A percentile compares a stretch with the other conserved stretches of the same genome.
Evolutionary conservation across 768 basidiomycete genomes (phyloP).

Genomic region (Dictyophora rubrovolvata): DNA sequence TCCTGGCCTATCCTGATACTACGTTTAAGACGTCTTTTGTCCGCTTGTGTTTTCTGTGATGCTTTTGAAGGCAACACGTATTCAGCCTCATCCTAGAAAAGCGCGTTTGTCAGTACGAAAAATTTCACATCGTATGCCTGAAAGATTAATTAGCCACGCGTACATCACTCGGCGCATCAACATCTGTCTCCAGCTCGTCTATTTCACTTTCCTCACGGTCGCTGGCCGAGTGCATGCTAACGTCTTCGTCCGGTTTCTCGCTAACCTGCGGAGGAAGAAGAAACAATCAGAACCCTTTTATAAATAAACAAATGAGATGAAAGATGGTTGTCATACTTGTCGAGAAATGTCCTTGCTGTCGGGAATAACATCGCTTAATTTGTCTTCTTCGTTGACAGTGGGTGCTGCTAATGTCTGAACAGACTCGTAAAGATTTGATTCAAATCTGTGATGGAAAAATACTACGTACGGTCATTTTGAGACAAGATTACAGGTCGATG

Average conservation of each 20-base stretch:
- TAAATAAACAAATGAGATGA: background rate
- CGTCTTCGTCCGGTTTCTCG: constrained; percentile 65
- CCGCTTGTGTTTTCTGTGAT: constrained; percentile 26
- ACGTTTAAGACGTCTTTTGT: constrained; percentile 33
- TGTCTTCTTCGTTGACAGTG: constrained; percentile 52
- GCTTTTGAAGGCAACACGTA: constrained; percentile 27
- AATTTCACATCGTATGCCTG: constrained; percentile 22
- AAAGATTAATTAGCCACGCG: constrained; percentile 8
- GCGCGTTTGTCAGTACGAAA: constrained; percentile 15
- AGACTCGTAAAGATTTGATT: background rate
- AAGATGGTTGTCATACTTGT: constrained; percentile 41
- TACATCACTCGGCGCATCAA: constrained; percentile 37
- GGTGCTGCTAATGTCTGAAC: background rate
- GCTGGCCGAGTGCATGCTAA: constrained; percentile 31
- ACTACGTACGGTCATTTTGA: background rate
- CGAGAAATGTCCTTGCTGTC: constrained; percentile 79
- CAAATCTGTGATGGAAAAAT: background rate
- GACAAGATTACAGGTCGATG: background rate
- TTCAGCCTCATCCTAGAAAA: constrained; percentile 25
- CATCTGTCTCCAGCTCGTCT: constrained; percentile 51
- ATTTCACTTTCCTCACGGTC: constrained; percentile 46
- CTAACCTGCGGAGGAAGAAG: constrained; percentile 39
- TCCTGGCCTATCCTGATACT: constrained; percentile 59
- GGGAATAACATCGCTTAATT: constrained; percentile 83
- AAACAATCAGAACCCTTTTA: constrained; percentile 10